Base-by-base conservation (phyloP, 1,284 basidiomycete genomes). In the Rhodofomes roseus region DNA sequence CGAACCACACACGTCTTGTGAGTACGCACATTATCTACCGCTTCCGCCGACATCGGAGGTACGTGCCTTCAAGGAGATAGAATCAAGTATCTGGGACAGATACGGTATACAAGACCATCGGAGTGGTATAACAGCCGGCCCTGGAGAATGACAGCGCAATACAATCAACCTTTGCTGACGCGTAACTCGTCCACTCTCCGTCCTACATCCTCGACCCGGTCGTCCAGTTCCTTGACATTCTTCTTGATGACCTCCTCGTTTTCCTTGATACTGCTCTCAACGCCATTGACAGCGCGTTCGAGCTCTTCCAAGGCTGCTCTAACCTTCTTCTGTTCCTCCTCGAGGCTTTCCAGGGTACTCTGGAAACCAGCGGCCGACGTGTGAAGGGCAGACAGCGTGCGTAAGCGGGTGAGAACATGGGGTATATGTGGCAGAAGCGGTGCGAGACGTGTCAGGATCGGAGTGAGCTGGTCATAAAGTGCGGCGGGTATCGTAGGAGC, bases 361-460 rank as follows among this genome's bases (percentile, higher is more conserved):
- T 95, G 81, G 63, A 98, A 94, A 18, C 87, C 82, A 0, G 87
- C 81, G 0, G 96, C 93, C 48, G 90, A 87, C 0, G 89, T 81
- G 71, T 99, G 96, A 60, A 99, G 74, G 0, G 86, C 73, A 1
- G 92, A 87, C 9, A 99, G 80, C 11, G 94, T 95, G 52, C 91
- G 85, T 31, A 99, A 77, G 3, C 96, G 88, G 0, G 87, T 86
- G 22, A 99, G 82, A n/a, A 99, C 87, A 59, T 95, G 91, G 0
- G 95, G 93, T 11, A 97, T 87, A 60, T 98, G 89, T 0, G 96
- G 95, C 0, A 98, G 78, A 0, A 93, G 82, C 0, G 95, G 94
- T 20, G 91, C 89, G 0, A 99, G 82, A 0, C 95, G 87, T 11
- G 87, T 84, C 2, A 98, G 80, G 31, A 97, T 75, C 0, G 89